These are phyloP conservation scores for Saccharomycopsis phalli DNA, from an alignment of 1,139 yeast genomes.

Conservation along the genomic window DNA sequence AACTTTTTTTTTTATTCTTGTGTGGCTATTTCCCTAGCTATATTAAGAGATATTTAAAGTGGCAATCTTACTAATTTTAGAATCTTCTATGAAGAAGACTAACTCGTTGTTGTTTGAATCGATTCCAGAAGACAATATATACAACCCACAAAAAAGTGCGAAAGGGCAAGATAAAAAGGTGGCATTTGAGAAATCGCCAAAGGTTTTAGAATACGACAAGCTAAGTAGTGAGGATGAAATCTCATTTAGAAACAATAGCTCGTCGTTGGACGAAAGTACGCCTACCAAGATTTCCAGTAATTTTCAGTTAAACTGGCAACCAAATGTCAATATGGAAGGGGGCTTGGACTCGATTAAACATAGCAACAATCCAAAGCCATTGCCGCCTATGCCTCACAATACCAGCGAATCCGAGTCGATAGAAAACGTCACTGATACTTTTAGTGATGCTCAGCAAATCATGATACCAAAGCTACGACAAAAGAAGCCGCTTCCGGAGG, in stretches of 20 bases:
- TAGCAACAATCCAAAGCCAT: slow-evolving; percentile 13
- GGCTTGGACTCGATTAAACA: slow-evolving; percentile 1
- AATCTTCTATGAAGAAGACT: slow-evolving; percentile 1
- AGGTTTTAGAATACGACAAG: slow-evolving; percentile 18
- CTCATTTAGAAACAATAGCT: slow-evolving; percentile 1
- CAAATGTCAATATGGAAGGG: slow-evolving; percentile 1
- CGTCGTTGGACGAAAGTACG: not conserved
- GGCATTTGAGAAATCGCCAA: slow-evolving; percentile 14
- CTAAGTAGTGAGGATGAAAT: slow-evolving; percentile 16
- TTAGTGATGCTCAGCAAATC: slow-evolving; percentile 1
- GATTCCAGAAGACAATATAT: slow-evolving; percentile 13
- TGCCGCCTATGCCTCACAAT: slow-evolving; percentile 18
- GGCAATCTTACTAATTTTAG: too few species aligned
- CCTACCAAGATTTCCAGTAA: slow-evolving; percentile 4
- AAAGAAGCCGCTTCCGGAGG: slow-evolving; percentile 1
- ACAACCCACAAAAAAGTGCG: slow-evolving; percentile 2
- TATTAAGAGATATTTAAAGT: too few species aligned
- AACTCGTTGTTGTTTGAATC: slow-evolving; percentile 12
- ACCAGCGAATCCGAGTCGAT: slow-evolving; percentile 15
- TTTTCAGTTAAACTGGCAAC: slow-evolving; percentile 17
- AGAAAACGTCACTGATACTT: slow-evolving; percentile 10
- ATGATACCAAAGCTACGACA: slow-evolving; percentile 15
- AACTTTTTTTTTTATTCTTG: too few species aligned
- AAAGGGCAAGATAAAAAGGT: slow-evolving; percentile 11
- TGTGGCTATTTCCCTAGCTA: too few species aligned